phyloP scores from a whole-genome alignment of 495 filamentous ascomycete species.

The Patellaria atrata region DNA sequence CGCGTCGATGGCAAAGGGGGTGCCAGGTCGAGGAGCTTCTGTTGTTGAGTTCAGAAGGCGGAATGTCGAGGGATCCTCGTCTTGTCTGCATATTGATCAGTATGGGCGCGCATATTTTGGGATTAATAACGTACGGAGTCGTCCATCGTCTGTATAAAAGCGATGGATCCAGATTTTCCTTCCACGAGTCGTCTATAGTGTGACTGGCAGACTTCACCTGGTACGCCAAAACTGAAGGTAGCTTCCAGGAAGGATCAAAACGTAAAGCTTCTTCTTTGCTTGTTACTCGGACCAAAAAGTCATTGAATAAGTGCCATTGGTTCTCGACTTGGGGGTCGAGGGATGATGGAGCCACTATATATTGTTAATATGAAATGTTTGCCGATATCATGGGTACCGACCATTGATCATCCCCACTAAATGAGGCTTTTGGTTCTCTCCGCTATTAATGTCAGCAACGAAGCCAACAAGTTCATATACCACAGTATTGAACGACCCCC shows the following conservation, averaged over 20 bases:
- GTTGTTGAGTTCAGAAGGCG: constrained; percentile 41
- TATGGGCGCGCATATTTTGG: constrained; percentile 4
- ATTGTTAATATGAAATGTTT: constrained; percentile 2
- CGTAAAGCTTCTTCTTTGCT: constrained; percentile 66
- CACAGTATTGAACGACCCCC: constrained; percentile 50
- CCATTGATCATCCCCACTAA: constrained; percentile 81
- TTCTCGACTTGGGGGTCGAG: constrained; percentile 35
- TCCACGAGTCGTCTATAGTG: constrained; percentile 72
- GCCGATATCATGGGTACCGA: constrained; percentile 20
- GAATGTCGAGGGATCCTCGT: constrained; percentile 33
- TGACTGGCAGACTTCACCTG: constrained; percentile 65
- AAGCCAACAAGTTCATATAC: constrained; percentile 89
- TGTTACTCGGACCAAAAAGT: constrained; percentile 81
- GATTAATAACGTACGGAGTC: too few relatives aligned
- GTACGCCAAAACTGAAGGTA: constrained; percentile 71
- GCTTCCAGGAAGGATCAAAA: constrained; percentile 83
- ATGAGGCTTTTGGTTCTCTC: constrained; percentile 72
- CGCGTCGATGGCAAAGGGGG: constrained; percentile 78
- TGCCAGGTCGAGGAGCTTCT: constrained; percentile 55
- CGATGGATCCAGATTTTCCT: constrained; percentile 61
- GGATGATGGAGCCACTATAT: constrained; percentile 53
- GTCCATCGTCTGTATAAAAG: constrained; percentile 61
- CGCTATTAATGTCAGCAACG: constrained; percentile 74
- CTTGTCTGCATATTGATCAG: constrained; percentile 9
- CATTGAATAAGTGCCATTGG: constrained; percentile 92